These are phyloP conservation scores for Avena atlantica DNA, from an alignment of 176 grass and related monocot species.

Conservation along the genomic window DNA sequence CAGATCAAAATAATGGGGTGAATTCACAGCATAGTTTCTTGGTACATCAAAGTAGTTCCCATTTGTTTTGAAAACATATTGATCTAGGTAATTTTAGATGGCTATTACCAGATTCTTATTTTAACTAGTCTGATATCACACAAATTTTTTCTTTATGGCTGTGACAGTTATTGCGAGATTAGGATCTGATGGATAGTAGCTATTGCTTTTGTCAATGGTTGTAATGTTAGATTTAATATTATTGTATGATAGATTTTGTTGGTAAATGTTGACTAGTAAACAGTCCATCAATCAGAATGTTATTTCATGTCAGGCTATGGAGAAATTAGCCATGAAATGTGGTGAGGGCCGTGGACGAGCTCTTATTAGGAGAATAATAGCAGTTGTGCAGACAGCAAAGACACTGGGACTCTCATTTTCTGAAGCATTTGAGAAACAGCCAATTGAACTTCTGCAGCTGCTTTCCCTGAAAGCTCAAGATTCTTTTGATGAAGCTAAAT, in stretches of 20 bases:
- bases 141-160: slow-evolving; percentile 24
- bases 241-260: slow-evolving; percentile 21
- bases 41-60: slow-evolving; percentile 31
- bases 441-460: slow-evolving; percentile 91
- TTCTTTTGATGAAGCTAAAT: slow-evolving; percentile 90
- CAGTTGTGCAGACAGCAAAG: slow-evolving; percentile 79
- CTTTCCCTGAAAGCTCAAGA: slow-evolving; percentile 93
- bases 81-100: background rate
- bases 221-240: slow-evolving; percentile 4
- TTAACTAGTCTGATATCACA: background rate
- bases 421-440: slow-evolving; percentile 88
- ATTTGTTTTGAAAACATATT: slow-evolving; percentile 15
- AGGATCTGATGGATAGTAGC: slow-evolving; percentile 14
- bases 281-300: slow-evolving; percentile 19
- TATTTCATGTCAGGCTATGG: slow-evolving; percentile 71
- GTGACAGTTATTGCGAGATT: background rate
- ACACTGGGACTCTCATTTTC: slow-evolving; percentile 78
- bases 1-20: slow-evolving; percentile 3
- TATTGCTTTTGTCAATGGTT: slow-evolving; percentile 30
- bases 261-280: slow-evolving; percentile 27
- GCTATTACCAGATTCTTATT: slow-evolving; percentile 10
- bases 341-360: slow-evolving; percentile 75
- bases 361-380: slow-evolving; percentile 86
- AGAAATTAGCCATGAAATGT: slow-evolving; percentile 75
- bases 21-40: slow-evolving; percentile 24